Conservation (phyloP, 192 early-diverging fungal genomes). For the Backusella tarrabulga region DNA sequence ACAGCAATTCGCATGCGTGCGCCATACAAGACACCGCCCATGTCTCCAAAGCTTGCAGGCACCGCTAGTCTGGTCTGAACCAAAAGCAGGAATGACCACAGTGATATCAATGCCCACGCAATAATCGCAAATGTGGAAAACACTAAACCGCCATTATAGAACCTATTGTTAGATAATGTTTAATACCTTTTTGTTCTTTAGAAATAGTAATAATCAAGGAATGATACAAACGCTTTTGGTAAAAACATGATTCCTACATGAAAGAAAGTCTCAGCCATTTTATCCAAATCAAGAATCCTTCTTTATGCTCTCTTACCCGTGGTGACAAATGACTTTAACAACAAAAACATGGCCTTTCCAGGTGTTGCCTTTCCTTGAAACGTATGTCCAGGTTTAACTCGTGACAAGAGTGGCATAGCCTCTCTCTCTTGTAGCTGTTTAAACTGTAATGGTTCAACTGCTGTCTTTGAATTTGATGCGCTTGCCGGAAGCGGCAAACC, state of each 20-base stretch:
- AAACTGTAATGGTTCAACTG: slow-evolving; percentile 17
- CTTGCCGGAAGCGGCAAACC: slow-evolving; percentile 10
- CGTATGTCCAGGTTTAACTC: slow-evolving; percentile 16
- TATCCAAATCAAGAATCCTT: not conserved
- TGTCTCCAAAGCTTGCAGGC: slow-evolving; percentile 69
- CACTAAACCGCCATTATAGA: slow-evolving; percentile 61
- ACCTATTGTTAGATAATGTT: slow-evolving; percentile 26
- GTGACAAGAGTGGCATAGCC: slow-evolving; percentile 26
- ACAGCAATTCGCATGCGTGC: slow-evolving; percentile 62
- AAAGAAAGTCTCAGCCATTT: slow-evolving; percentile 5
- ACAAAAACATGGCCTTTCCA: slow-evolving; percentile 70
- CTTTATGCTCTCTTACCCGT: slow-evolving; percentile 13
- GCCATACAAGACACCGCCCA: slow-evolving; percentile 67
- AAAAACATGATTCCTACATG: slow-evolving; percentile 33
- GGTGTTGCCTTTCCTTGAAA: slow-evolving; percentile 60
- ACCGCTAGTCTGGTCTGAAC: slow-evolving; percentile 61
- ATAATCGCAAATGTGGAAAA: slow-evolving; percentile 62
- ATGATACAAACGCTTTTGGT: slow-evolving; percentile 23
- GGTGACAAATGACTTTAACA: slow-evolving; percentile 75
- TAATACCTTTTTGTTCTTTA: not conserved
- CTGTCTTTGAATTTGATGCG: not conserved
- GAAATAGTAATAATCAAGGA: not conserved
- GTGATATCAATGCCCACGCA: slow-evolving; percentile 58
- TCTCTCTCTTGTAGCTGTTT: slow-evolving; percentile 24
- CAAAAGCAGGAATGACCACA: slow-evolving; percentile 65